Evolutionary conservation across 192 early-diverging fungal genomes (phyloP), one percentile per base, ranked within the genome.

Genomic region (Umbelopsis ramanniana): DNA sequence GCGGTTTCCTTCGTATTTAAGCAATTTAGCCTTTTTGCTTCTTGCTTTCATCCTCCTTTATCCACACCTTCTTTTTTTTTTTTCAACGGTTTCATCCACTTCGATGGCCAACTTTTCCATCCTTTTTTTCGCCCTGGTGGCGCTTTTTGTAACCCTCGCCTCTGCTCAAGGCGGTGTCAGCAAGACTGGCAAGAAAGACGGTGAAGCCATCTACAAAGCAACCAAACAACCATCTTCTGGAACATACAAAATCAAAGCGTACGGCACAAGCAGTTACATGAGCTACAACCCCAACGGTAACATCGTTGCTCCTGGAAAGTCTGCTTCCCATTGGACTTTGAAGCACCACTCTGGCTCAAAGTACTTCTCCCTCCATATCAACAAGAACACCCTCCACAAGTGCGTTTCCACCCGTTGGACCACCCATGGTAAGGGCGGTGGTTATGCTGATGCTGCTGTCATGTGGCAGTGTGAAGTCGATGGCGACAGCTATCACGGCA

Each of bases 391-490:
- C 17, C 66, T 71, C 29, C 54, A 48, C 15, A 76, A 76, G 40
- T 76, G 74, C 67, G 37, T 76, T 22, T 76, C 74, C 17, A 76
- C 74, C 43, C 74, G 74, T 5, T 76, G 74, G 74, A 68, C 68
- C 50, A 76, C 73, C 52, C 57, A 48, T 2, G 73, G 72, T 21
- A 68, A 46, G 21, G 67, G 37, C 15, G 67, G 67, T 46, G 67
- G 67, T 11, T 68, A 68, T 37, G 22, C 40, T 76, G 74, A 76
- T 71, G 74, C 74, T 50, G 74, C 74, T 35, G 74, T 76, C n/a
- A 69, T 74, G 73, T 74, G 73, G 74, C 74, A 76, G 67, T 76
- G 74, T 55, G 74, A 76, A 72, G 53, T 72, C 22, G 74, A 76
- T 21, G 46, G 67, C 46, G 47, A 66, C 52, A 68, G 40, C 6